phyloP scores from a whole-genome alignment of 164 flowering plant genomes.

The Dillenia suffruticosa region DNA sequence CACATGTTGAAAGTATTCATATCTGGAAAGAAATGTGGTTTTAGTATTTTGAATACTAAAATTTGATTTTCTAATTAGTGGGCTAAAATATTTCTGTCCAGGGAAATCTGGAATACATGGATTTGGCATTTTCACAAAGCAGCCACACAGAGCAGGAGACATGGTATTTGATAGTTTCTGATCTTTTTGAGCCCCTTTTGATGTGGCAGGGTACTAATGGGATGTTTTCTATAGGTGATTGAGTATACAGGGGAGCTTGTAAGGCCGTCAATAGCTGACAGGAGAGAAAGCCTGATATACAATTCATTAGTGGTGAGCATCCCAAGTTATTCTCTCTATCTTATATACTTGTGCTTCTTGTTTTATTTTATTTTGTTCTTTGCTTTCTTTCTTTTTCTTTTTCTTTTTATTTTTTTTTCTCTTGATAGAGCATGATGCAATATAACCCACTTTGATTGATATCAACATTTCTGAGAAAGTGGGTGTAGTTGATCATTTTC shows the following conservation, averaged over 20 bases:
- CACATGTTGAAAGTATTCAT: neutral
- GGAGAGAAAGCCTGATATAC: slow-evolving; percentile 85
- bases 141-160: slow-evolving; percentile 86
- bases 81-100: slow-evolving; percentile 16
- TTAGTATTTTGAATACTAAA: neutral
- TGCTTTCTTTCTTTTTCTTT: neutral
- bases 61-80: neutral
- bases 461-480: too few species aligned
- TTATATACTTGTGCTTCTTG: neutral
- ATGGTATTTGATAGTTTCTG: slow-evolving; percentile 46
- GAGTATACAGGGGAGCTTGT: slow-evolving; percentile 97
- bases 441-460: too few species aligned
- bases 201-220: too few species aligned
- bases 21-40: neutral
- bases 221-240: slow-evolving; percentile 51
- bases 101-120: slow-evolving; percentile 99
- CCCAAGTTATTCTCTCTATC: neutral
- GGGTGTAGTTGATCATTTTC: too few species aligned
- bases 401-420: too few species aligned
- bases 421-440: neutral
- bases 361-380: neutral
- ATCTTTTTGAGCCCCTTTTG: too few species aligned
- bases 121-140: slow-evolving; percentile 91
- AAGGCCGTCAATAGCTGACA: slow-evolving; percentile 84
- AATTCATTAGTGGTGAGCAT: slow-evolving; percentile 90